phyloP scores from a whole-genome alignment of 2,329 filamentous ascomycete species.

The Colletotrichum echinochloae region DNA sequence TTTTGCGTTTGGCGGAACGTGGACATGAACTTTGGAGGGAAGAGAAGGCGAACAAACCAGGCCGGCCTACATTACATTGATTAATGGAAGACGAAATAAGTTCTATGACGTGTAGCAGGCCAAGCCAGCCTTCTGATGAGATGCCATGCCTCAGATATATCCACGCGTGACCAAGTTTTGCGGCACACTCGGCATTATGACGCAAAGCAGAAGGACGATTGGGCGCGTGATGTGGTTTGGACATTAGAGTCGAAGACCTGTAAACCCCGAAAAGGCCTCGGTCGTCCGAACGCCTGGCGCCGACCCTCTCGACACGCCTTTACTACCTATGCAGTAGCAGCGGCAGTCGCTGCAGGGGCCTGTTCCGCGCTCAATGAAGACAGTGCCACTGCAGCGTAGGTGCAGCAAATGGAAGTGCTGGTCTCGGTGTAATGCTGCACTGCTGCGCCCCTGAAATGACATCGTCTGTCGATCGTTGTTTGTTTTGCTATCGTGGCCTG shows the following conservation, averaged over 20 bases:
- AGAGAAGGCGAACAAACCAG: not conserved
- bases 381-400: not conserved
- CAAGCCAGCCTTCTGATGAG: not conserved
- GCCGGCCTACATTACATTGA: not conserved
- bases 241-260: slow-evolving; percentile 18
- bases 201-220: not conserved
- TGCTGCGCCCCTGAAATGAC: not conserved
- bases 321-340: too few species aligned
- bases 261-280: slow-evolving; percentile 25
- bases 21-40: slow-evolving; percentile 2
- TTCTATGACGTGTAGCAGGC: not conserved
- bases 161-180: not conserved
- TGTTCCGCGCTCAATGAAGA: not conserved
- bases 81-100: slow-evolving; percentile 18
- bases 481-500: not conserved
- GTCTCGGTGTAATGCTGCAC: not conserved
- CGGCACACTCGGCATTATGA: not conserved
- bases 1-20: not conserved
- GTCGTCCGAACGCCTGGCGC: slow-evolving; percentile 36
- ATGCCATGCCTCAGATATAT: not conserved
- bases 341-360: not conserved
- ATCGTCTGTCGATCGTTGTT: slow-evolving; percentile 8
- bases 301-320: not conserved
- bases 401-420: not conserved
- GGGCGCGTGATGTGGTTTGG: not conserved